Base-by-base conservation (phyloP, 1,284 basidiomycete genomes). In the Cryptococcus sp. region DNA sequence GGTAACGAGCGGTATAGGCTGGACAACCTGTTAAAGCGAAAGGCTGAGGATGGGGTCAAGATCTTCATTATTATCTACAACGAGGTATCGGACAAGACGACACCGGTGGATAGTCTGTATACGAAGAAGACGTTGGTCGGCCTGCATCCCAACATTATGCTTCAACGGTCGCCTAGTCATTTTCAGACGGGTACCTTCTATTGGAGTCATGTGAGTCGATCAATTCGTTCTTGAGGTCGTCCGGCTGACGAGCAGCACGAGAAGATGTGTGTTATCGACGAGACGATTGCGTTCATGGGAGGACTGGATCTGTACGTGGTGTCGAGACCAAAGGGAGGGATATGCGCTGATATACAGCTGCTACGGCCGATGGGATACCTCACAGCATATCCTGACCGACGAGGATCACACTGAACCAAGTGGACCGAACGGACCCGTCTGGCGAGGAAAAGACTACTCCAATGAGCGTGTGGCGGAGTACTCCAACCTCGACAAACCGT, bases 101-200 rank as follows among this genome's bases (percentile, higher is more conserved):
- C 95, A 0, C 90, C 90, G 0, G 89, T 84, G 0, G 87, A 92
- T 64, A 90, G 86, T 43, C 87, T 86, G 63, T 97, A 97, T 67
- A 80, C 92, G 35, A 99, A 99, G 68, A 85, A 87, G 62, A 82
- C 81, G n/a, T 73, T 98, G n/a, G 81, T 81, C 19, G 79, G 78
- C 1, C 75, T 98, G 31, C 93, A 97, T 66, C 84, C 84, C 9
- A 97, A 98, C 71, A 88, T 99, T 52, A 85, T 93, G 80, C 84
- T 98, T 2, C 95, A 98, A 70, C 83, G 95, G 34, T 97, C 93
- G 12, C 95, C 95, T 0, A 94, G 90, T 4, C 94, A 98, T 73
- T 92, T 97, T 70, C 87, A 93, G 65, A 97, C 92, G 0, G 93
- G 94, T 3, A 97, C 93, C 0, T 91, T 97, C 69, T 95, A 95